phyloP scores from a whole-genome alignment of 148 eudicot genomes.

The Silene latifolia region DNA sequence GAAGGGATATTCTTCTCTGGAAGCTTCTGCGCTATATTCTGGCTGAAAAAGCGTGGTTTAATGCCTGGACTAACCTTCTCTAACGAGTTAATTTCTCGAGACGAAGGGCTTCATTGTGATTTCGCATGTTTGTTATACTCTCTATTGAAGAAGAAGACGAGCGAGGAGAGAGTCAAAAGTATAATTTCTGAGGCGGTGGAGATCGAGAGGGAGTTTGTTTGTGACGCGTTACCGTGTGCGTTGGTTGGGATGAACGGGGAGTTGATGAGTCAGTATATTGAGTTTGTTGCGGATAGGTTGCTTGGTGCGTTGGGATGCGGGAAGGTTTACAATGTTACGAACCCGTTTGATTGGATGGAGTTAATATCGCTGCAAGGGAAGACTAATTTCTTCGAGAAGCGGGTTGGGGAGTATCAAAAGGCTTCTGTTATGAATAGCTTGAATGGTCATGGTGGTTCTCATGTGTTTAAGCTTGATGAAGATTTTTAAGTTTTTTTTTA shows the following conservation, averaged over 20 bases:
- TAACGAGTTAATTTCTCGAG: constrained; percentile 68
- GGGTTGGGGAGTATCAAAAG: constrained; percentile 85
- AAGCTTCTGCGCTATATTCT: constrained; percentile 67
- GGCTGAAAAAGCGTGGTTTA: constrained; percentile 69
- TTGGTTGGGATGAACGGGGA: constrained; percentile 72
- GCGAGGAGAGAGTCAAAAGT: constrained; percentile 51
- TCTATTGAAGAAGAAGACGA: constrained; percentile 43
- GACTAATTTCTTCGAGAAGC: constrained; percentile 78
- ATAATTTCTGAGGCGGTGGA: constrained; percentile 55
- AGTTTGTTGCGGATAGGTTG: constrained; percentile 67
- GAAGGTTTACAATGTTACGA: constrained; percentile 46
- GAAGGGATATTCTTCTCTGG: constrained; percentile 79
- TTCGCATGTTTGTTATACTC: constrained; percentile 61
- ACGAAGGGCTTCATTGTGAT: constrained; percentile 75
- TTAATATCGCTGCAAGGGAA: constrained; percentile 68
- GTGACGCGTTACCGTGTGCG: constrained; percentile 65
- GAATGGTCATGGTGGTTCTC: constrained; percentile 54
- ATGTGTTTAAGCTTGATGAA: constrained; percentile 51
- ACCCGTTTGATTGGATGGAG: constrained; percentile 90
- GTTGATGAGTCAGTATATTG: constrained; percentile 74
- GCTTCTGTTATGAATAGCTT: constrained; percentile 66
- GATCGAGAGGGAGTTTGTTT: constrained; percentile 70
- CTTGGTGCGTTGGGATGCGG: constrained; percentile 52
- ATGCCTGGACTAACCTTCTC: constrained; percentile 82
- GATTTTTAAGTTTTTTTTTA: constrained; percentile 36